Percentiles rank a stretch among this genome's conserved stretches.
Conservation (phyloP, 495 filamentous ascomycete species). For the Neurospora sp. region DNA sequence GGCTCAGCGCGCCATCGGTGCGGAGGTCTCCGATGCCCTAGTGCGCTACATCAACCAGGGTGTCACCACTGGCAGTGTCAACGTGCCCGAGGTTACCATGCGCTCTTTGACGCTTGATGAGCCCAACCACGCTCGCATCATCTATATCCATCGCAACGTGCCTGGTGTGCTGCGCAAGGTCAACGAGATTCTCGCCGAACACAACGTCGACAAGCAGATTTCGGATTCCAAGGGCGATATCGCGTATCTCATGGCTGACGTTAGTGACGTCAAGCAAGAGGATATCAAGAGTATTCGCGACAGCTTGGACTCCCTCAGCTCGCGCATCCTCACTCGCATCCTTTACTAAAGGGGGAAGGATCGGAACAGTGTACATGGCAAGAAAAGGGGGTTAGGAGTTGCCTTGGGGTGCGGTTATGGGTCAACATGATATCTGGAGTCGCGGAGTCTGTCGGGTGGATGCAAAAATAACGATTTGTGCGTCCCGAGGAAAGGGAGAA, state of each 20-base stretch:
- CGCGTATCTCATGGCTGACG: conserved; percentile 96
- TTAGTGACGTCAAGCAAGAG: conserved; percentile 67
- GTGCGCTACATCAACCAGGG: conserved; percentile 92
- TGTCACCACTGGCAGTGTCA: conserved; percentile 80
- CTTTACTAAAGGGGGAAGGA: conserved; percentile 54
- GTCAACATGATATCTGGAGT: conserved; percentile 6
- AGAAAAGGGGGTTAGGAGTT: neutral
- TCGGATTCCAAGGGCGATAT: conserved; percentile 89
- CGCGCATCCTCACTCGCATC: conserved; percentile 78
- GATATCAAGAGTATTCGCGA: conserved; percentile 82
- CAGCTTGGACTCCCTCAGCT: conserved; percentile 67
- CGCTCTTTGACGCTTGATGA: conserved; percentile 81
- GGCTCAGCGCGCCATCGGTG: conserved; percentile 90
- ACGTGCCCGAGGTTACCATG: conserved; percentile 87
- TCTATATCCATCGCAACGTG: conserved; percentile 93
- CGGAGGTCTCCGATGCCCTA: conserved; percentile 81
- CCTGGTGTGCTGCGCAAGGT: conserved; percentile 89
- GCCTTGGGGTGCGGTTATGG: neutral
- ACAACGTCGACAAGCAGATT: conserved; percentile 98
- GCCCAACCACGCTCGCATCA: conserved; percentile 76
- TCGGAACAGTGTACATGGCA: neutral
- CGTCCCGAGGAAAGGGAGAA: neutral
- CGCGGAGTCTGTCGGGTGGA: conserved; percentile 10
- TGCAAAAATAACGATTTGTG: conserved; percentile 8
- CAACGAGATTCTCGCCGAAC: conserved; percentile 83